Conservation (phyloP, 305 asterid genomes). For the Fraxinus velutina region DNA sequence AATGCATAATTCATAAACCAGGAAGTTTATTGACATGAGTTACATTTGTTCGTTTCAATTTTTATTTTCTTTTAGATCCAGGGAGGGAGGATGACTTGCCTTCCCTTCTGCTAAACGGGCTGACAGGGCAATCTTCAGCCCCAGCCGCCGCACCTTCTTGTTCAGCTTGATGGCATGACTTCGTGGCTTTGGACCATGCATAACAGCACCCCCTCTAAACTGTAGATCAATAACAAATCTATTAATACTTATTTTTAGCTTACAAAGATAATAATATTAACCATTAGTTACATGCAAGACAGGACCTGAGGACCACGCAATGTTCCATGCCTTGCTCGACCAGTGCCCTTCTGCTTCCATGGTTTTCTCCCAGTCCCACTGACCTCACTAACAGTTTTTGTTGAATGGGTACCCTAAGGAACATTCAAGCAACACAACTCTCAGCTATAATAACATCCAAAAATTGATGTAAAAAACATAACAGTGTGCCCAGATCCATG, state of each 20-base stretch:
- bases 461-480: not conserved
- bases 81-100: slow-evolving; percentile 48
- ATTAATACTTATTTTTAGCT: slow-evolving; percentile 1
- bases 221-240: slow-evolving; percentile 31
- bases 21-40: not conserved
- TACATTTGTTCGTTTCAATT: not conserved
- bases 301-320: slow-evolving; percentile 80
- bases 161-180: slow-evolving; percentile 89
- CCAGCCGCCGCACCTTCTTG: slow-evolving; percentile 86
- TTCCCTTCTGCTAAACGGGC: slow-evolving; percentile 97
- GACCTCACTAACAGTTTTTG: slow-evolving; percentile 84
- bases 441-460: slow-evolving; percentile 6
- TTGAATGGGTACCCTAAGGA: slow-evolving; percentile 85
- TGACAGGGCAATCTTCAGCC: slow-evolving; percentile 84
- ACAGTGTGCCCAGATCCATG: not conserved
- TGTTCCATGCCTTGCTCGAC: slow-evolving; percentile 89
- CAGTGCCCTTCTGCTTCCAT: slow-evolving; percentile 82
- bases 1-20: slow-evolving; percentile 2
- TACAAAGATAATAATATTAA: slow-evolving; percentile 13
- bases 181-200: slow-evolving; percentile 97
- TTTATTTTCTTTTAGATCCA: not conserved
- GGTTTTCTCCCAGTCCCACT: slow-evolving; percentile 97
- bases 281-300: slow-evolving; percentile 5
- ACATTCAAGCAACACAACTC: slow-evolving; percentile 5
- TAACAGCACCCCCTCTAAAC: slow-evolving; percentile 78